phyloP scores from a whole-genome alignment of 129 eudicot genomes.

The Artemisia annua region DNA sequence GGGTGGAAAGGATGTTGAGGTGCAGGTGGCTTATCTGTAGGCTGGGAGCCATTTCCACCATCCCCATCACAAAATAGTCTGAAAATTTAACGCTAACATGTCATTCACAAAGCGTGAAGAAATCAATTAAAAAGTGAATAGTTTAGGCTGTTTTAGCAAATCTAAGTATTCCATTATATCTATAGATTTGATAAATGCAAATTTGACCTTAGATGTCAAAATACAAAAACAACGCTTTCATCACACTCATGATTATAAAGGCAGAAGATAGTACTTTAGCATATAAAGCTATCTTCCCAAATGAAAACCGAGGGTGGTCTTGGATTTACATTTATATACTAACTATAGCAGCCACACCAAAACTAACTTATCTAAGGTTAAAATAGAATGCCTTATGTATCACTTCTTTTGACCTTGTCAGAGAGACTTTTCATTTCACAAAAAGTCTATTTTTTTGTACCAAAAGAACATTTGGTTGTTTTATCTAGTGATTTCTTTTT shows the following conservation, averaged over 20 bases:
- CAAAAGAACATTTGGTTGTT: too few species aligned
- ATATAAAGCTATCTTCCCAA: background rate
- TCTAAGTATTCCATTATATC: background rate
- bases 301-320: background rate
- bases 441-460: too few species aligned
- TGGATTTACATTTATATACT: too few species aligned
- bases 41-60: slow-evolving; percentile 40
- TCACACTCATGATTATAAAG: too few species aligned
- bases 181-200: background rate
- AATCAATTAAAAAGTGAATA: background rate
- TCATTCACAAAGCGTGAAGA: background rate
- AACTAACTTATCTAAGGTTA: too few species aligned
- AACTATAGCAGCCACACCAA: too few species aligned
- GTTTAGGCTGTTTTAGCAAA: background rate
- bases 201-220: too few species aligned
- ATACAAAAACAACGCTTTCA: too few species aligned
- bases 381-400: too few species aligned
- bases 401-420: too few species aligned
- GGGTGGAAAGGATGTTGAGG: slow-evolving; percentile 94
- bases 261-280: background rate
- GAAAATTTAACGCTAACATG: slow-evolving; percentile 22
- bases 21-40: slow-evolving; percentile 51
- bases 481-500: too few species aligned
- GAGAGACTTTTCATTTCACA: too few species aligned
- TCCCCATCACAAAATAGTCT: slow-evolving; percentile 70